Evolutionary conservation across 176 grass and related monocot genomes (phyloP).

Genomic region (Leersia perrieri): DNA sequence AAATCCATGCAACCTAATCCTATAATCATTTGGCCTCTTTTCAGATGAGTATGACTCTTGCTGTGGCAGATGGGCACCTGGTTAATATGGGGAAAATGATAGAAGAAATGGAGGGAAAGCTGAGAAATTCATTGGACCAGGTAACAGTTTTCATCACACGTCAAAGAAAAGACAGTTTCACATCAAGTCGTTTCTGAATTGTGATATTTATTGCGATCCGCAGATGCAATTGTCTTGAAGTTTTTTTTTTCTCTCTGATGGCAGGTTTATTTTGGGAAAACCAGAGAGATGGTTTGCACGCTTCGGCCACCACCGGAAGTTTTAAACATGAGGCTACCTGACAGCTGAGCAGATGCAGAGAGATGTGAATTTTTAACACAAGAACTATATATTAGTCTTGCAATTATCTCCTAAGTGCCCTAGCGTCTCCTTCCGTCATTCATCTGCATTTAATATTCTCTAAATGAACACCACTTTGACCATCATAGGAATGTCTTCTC

Average conservation of each 20-base stretch:
- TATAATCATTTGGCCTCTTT: slow-evolving; percentile 14
- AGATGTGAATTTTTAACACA: slow-evolving; percentile 24
- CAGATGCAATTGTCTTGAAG: slow-evolving; percentile 5
- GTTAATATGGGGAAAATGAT: slow-evolving; percentile 99
- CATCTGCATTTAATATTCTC: slow-evolving; percentile 27
- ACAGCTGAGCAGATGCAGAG: slow-evolving; percentile 53
- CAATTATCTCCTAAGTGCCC: not conserved
- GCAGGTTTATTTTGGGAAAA: slow-evolving; percentile 98
- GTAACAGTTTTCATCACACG: slow-evolving; percentile 33
- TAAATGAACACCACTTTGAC: slow-evolving; percentile 7
- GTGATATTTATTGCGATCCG: not conserved
- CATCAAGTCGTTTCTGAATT: not conserved
- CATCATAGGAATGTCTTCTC: slow-evolving; percentile 14
- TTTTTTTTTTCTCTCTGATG: not conserved
- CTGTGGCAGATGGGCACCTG: slow-evolving; percentile 85
- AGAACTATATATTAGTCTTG: not conserved
- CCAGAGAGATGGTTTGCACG: slow-evolving; percentile 89
- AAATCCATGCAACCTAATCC: slow-evolving; percentile 4
- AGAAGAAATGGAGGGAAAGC: slow-evolving; percentile 98
- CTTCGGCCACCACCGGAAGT: slow-evolving; percentile 77
- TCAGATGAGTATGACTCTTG: slow-evolving; percentile 79
- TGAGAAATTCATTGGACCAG: slow-evolving; percentile 93
- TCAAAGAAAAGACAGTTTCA: not conserved
- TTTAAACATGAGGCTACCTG: slow-evolving; percentile 60
- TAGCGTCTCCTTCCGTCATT: not conserved